phyloP scores from a whole-genome alignment of 2,329 filamentous ascomycete genomes.

The Cercospora sp. region DNA sequence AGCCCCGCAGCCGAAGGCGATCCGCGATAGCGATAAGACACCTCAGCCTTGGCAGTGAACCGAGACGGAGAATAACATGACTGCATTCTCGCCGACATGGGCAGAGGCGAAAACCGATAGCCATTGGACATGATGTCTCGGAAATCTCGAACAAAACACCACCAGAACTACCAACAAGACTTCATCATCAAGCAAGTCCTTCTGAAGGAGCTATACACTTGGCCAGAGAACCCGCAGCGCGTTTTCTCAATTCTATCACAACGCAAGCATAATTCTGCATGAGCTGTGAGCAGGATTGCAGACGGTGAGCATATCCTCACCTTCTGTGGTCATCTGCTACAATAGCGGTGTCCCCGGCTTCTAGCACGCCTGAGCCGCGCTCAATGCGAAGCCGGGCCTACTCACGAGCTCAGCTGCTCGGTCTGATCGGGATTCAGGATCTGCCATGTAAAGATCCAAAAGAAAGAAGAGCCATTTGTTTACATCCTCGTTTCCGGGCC shows the following conservation, averaged over 20 bases:
- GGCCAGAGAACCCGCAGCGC: too few species aligned
- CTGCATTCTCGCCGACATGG: not conserved
- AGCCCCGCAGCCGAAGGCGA: not conserved
- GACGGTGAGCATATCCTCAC: not conserved
- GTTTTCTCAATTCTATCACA: not conserved
- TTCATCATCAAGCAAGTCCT: too few species aligned
- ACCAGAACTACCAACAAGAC: not conserved
- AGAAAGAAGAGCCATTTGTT: not conserved
- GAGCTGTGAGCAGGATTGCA: not conserved
- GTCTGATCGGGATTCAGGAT: not conserved
- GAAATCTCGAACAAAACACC: not conserved
- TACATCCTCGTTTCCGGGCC: not conserved
- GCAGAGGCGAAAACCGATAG: not conserved
- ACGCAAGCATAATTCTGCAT: not conserved
- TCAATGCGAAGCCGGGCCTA: not conserved
- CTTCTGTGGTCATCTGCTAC: not conserved
- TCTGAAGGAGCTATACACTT: too few species aligned
- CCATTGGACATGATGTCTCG: not conserved
- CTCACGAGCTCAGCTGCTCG: not conserved
- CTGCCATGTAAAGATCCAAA: not conserved
- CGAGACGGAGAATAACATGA: not conserved
- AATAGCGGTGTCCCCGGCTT: not conserved
- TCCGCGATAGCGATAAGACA: conserved; percentile 2
- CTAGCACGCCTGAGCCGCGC: not conserved
- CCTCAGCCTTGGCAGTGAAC: not conserved